These are phyloP conservation scores for Vigna radiata DNA, from an alignment of 306 rosid genomes.

Conservation along the genomic window DNA sequence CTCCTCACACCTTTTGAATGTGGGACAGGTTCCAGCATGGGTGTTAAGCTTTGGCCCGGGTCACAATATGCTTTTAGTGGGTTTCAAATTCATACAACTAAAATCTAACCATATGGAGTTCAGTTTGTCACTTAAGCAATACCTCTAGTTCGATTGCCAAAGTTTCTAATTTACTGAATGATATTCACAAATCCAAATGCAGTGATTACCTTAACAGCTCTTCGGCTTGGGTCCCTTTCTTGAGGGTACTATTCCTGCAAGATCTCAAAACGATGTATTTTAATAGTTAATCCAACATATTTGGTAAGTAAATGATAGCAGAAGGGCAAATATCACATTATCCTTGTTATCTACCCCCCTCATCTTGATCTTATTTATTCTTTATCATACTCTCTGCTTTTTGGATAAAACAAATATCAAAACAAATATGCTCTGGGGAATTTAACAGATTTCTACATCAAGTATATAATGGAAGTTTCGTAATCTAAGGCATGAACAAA, in stretches of 20 bases:
- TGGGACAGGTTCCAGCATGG: too few relatives aligned
- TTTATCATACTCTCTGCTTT: not conserved
- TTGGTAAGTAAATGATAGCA: conserved; percentile 12
- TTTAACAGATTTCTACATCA: conserved; percentile 25
- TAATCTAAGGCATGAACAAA: conserved; percentile 22
- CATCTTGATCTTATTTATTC: not conserved
- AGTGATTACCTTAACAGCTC: conserved; percentile 79
- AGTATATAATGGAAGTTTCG: conserved; percentile 20
- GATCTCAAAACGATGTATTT: conserved; percentile 26
- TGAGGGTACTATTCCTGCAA: conserved; percentile 64
- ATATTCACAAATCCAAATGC: conserved; percentile 30
- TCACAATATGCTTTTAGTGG: not conserved
- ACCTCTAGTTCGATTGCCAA: conserved; percentile 1
- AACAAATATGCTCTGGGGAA: conserved; percentile 24
- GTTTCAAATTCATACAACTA: not conserved
- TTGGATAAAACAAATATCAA: not conserved
- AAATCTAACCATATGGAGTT: conserved; percentile 6
- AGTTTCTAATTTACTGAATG: conserved; percentile 17
- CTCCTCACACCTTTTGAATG: too few relatives aligned
- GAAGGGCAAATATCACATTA: not conserved
- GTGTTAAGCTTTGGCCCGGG: not conserved
- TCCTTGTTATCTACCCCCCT: too few relatives aligned
- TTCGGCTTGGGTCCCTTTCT: conserved; percentile 63
- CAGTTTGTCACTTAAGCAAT: conserved; percentile 1
- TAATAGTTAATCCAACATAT: conserved; percentile 18